Conservation (phyloP, 805 yeast species). For the Jamesozyma jinghongensis region DNA sequence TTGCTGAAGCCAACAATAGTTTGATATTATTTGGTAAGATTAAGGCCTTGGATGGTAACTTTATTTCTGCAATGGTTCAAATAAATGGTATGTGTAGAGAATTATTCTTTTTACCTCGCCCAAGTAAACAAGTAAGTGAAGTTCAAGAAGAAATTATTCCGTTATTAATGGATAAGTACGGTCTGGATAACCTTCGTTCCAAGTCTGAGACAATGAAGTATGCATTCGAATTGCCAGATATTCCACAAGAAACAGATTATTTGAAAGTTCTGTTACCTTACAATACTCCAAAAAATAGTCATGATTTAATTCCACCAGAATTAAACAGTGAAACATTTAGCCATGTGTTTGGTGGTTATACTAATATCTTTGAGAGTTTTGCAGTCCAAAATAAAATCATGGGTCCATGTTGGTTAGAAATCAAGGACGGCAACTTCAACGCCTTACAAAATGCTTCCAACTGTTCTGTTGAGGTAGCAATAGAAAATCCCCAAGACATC, state of each 20-base stretch:
- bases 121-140: slow-evolving; percentile 48
- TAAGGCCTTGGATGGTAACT: slow-evolving; percentile 44
- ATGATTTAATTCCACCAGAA: slow-evolving; percentile 47
- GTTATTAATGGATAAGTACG: slow-evolving; percentile 51
- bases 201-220: slow-evolving; percentile 69
- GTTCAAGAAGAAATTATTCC: slow-evolving; percentile 72
- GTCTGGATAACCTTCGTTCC: slow-evolving; percentile 53
- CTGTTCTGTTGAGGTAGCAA: slow-evolving; percentile 66
- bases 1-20: slow-evolving; percentile 61
- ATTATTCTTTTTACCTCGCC: slow-evolving; percentile 68
- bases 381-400: slow-evolving; percentile 72
- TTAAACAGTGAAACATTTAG: slow-evolving; percentile 67
- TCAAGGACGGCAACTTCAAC: slow-evolving; percentile 53
- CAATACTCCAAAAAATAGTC: slow-evolving; percentile 47
- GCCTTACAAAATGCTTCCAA: slow-evolving; percentile 60
- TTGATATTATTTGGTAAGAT: slow-evolving; percentile 77
- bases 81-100: slow-evolving; percentile 61
- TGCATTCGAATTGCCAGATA: slow-evolving; percentile 75
- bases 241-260: slow-evolving; percentile 72
- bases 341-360: slow-evolving; percentile 69
- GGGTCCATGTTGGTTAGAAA: slow-evolving; percentile 97
- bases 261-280: slow-evolving; percentile 70
- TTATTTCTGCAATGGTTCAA: slow-evolving; percentile 70
- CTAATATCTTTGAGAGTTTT: slow-evolving; percentile 75
- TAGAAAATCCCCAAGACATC: slow-evolving; percentile 39